Percentiles rank a stretch among this genome's conserved stretches.
These are phyloP conservation scores for Excoecaria agallocha DNA, from an alignment of 345 rosid genomes.

Conservation along the genomic window DNA sequence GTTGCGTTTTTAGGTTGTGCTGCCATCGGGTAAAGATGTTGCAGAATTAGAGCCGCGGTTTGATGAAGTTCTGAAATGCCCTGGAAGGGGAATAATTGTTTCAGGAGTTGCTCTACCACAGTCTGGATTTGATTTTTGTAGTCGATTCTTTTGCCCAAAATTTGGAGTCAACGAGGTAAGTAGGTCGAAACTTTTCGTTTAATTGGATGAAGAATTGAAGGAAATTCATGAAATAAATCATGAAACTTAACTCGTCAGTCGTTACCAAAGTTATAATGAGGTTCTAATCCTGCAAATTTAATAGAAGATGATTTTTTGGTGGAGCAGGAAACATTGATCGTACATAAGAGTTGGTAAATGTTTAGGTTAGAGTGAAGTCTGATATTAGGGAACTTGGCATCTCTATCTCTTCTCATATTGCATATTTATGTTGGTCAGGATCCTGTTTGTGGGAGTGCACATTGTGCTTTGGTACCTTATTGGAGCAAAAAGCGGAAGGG, in stretches of 20 bases:
- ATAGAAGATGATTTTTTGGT: too few species aligned
- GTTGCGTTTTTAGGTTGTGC: slow-evolving; percentile 45
- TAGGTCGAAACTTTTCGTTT: not conserved
- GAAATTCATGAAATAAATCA: too few species aligned
- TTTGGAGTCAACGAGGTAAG: slow-evolving; percentile 66
- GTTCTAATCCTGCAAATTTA: too few species aligned
- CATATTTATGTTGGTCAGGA: slow-evolving; percentile 39
- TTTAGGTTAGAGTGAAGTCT: too few species aligned
- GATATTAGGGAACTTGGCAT: too few species aligned
- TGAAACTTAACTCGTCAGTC: too few species aligned
- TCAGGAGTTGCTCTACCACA: slow-evolving; percentile 50
- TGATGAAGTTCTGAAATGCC: slow-evolving; percentile 49
- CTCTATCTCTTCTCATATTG: too few species aligned
- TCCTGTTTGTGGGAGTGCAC: slow-evolving; percentile 76
- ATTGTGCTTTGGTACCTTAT: slow-evolving; percentile 67
- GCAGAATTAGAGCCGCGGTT: slow-evolving; percentile 44
- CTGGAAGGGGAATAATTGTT: slow-evolving; percentile 55
- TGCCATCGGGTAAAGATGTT: slow-evolving; percentile 62
- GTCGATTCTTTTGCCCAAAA: slow-evolving; percentile 72
- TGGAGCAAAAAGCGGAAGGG: slow-evolving; percentile 61
- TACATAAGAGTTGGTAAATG: too few species aligned
- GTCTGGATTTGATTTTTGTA: slow-evolving; percentile 61
- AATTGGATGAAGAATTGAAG: too few species aligned
- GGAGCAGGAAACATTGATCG: too few species aligned
- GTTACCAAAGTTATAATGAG: too few species aligned